Evolutionary conservation across 306 rosid genomes (phyloP).

Genomic region (Acacia confusa): DNA sequence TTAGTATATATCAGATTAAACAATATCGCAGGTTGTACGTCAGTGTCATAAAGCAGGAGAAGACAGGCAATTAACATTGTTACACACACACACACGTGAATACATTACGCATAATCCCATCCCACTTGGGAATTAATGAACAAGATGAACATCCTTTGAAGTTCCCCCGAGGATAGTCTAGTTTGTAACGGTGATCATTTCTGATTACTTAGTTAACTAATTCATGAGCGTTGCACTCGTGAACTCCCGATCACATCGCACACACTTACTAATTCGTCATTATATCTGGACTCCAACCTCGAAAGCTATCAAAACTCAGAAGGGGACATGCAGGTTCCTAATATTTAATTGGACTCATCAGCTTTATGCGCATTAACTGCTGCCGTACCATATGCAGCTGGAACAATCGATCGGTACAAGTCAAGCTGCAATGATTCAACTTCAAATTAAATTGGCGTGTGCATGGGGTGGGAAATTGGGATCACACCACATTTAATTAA

Average conservation of each 20-base stretch:
- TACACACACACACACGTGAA: rapidly evolving
- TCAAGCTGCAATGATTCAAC: not conserved
- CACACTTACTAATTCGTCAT: not conserved
- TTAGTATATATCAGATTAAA: not conserved
- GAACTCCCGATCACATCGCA: not conserved
- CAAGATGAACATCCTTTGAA: not conserved
- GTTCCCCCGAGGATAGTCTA: not conserved
- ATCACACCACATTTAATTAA: not conserved
- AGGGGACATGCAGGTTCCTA: not conserved
- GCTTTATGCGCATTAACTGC: not conserved
- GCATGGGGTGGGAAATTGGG: not conserved
- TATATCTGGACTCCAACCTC: not conserved
- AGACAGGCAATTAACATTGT: not conserved
- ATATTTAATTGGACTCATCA: not conserved
- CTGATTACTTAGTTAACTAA: not conserved
- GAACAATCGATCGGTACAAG: not conserved
- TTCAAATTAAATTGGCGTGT: not conserved
- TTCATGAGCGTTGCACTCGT: not conserved
- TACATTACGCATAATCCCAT: not conserved
- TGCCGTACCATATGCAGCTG: not conserved
- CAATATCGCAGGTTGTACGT: not conserved
- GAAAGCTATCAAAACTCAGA: not conserved
- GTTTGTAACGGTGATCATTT: not conserved
- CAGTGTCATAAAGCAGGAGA: not conserved
- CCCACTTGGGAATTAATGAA: not conserved